Percentiles rank a stretch among this genome's conserved stretches.
Conservation (phyloP, 768 basidiomycete species). For the Tremella fuciformis region DNA sequence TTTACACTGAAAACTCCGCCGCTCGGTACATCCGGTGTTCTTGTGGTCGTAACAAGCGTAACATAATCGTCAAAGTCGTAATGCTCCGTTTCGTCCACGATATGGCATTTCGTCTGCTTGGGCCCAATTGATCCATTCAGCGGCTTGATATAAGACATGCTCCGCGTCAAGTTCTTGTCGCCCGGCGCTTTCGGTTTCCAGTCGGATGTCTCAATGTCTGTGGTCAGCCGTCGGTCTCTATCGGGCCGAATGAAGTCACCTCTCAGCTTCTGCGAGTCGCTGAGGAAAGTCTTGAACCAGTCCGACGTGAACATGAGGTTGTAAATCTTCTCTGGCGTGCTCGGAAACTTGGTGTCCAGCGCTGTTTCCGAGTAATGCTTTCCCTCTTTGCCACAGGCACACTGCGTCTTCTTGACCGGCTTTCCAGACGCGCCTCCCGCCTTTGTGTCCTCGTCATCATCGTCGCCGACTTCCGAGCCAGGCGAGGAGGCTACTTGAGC, state of each 20-base stretch:
- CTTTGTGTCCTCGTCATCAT: neutral
- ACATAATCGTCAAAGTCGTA: constrained; percentile 82
- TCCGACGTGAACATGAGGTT: constrained; percentile 94
- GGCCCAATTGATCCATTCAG: constrained; percentile 83
- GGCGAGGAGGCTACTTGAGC: constrained; percentile 24
- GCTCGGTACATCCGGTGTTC: constrained; percentile 90
- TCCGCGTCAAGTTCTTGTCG: constrained; percentile 71
- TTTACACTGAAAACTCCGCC: constrained; percentile 90
- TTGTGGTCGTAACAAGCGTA: constrained; percentile 79
- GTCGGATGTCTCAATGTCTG: constrained; percentile 93
- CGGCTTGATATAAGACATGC: constrained; percentile 96
- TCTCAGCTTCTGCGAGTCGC: constrained; percentile 76
- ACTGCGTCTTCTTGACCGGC: constrained; percentile 56
- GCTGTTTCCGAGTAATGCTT: constrained; percentile 70
- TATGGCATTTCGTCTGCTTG: constrained; percentile 92
- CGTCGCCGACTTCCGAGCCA: constrained; percentile 18
- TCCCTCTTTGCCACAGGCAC: constrained; percentile 68
- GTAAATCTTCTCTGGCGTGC: constrained; percentile 91
- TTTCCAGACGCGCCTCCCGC: constrained; percentile 50
- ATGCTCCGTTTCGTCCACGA: constrained; percentile 76
- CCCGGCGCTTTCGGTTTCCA: constrained; percentile 69
- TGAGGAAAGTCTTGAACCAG: constrained; percentile 92
- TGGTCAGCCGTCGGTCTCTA: neutral
- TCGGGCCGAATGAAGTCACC: constrained; percentile 60
- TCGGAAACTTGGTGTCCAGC: constrained; percentile 75